Conservation (phyloP, 2,329 filamentous ascomycete species). For the Fusarium cyanostomum region DNA sequence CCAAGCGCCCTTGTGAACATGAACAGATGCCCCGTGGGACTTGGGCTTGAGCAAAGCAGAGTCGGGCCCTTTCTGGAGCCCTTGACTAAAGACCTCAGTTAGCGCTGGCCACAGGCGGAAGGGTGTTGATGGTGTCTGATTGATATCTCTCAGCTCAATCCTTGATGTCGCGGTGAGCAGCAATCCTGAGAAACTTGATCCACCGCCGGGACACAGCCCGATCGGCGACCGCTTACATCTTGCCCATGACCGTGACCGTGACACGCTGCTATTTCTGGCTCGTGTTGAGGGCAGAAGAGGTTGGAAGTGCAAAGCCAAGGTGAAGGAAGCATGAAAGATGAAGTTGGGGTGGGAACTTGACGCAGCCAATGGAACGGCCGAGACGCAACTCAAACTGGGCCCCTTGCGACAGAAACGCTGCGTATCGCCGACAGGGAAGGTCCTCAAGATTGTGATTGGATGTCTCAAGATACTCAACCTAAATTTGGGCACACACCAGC, state of each 20-base stretch:
- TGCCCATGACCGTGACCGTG: conserved; percentile 14
- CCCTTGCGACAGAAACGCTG: conserved; percentile 29
- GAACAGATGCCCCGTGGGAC: not conserved
- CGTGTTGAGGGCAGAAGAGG: conserved; percentile 15
- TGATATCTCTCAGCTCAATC: conserved; percentile 17
- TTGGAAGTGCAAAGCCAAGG: conserved; percentile 18
- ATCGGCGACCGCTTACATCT: conserved; percentile 26
- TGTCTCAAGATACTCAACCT: conserved; percentile 45
- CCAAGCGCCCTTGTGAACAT: conserved; percentile 10
- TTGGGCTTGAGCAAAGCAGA: conserved; percentile 7
- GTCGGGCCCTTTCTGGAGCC: conserved; percentile 24
- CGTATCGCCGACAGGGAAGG: conserved; percentile 43
- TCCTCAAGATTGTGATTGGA: conserved; percentile 49
- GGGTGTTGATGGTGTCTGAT: conserved; percentile 18
- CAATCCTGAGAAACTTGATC: conserved; percentile 22
- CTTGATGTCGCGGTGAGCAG: conserved; percentile 23
- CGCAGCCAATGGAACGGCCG: conserved; percentile 34
- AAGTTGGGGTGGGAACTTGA: conserved; percentile 31
- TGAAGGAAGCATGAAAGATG: conserved; percentile 40
- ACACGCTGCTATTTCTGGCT: conserved; percentile 38
- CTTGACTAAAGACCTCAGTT: conserved; percentile 15
- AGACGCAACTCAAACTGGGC: conserved; percentile 42
- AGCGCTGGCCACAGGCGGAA: conserved; percentile 24
- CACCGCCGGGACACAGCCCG: conserved; percentile 28
- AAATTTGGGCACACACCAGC: conserved; percentile 45